Conservation (phyloP, 768 basidiomycete genomes). For the Mycena floridula region DNA sequence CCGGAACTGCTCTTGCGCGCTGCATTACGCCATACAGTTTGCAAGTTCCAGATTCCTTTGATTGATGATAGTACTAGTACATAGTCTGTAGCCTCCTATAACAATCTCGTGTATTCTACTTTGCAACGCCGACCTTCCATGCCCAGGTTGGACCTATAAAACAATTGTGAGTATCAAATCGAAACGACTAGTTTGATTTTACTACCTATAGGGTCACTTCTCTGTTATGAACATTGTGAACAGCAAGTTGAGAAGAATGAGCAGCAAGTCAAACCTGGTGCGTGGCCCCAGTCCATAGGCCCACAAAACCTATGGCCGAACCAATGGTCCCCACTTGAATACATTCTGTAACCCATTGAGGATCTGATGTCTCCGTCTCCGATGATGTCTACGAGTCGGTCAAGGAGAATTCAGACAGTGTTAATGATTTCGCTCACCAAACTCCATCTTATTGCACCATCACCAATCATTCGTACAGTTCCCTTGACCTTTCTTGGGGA, state of each 20-base stretch:
- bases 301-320: constrained; percentile 33
- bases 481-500: constrained; percentile 24
- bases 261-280: too few relatives aligned
- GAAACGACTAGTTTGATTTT: constrained; percentile 5
- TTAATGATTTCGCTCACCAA: constrained; percentile 20
- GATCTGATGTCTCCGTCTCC: constrained; percentile 12
- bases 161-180: neutral
- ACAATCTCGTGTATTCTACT: too few relatives aligned
- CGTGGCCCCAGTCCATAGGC: constrained; percentile 39
- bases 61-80: too few relatives aligned
- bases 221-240: too few relatives aligned
- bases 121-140: too few relatives aligned
- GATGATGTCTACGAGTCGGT: constrained; percentile 11
- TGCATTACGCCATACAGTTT: too few relatives aligned
- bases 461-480: constrained; percentile 27
- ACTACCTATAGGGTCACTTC: constrained; percentile 36
- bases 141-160: constrained; percentile 34
- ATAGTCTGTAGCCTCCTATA: too few relatives aligned
- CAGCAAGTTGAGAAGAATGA: too few relatives aligned
- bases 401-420: neutral
- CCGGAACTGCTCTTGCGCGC: too few relatives aligned
- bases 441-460: constrained; percentile 36
- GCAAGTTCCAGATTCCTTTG: too few relatives aligned
- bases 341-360: constrained; percentile 35
- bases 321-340: constrained; percentile 38